These are phyloP conservation scores for Grosmannia huntii DNA, from an alignment of 2,329 filamentous ascomycete genomes.

Conservation along the genomic window DNA sequence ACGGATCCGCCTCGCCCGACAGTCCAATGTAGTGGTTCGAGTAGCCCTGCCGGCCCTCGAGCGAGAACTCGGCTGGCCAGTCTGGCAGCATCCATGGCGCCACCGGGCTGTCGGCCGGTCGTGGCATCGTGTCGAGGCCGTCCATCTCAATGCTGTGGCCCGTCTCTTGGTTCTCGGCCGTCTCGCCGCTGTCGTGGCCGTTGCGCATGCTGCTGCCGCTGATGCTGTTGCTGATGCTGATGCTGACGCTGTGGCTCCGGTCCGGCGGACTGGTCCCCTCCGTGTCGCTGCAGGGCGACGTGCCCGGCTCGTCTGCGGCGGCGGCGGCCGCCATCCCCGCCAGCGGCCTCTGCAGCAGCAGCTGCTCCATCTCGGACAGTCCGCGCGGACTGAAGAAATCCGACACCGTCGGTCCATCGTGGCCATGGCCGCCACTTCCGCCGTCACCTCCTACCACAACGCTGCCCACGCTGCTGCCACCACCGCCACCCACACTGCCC, in stretches of 20 bases:
- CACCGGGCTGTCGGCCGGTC: neutral
- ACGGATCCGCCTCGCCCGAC: slow-evolving; percentile 16
- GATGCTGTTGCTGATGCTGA: neutral
- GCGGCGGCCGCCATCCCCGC: neutral
- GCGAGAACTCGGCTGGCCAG: slow-evolving; percentile 11
- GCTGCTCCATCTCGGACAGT: neutral
- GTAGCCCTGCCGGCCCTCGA: slow-evolving; percentile 11
- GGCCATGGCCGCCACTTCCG: no score
- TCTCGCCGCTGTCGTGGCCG: neutral
- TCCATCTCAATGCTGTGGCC: neutral
- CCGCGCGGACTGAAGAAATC: slow-evolving; percentile 1
- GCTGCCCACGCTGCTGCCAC: neutral
- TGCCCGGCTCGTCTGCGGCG: neutral
- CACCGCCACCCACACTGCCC: neutral
- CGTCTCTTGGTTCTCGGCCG: neutral
- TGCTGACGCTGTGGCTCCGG: neutral
- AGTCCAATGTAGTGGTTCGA: slow-evolving; percentile 14
- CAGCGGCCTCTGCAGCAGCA: slow-evolving; percentile 2
- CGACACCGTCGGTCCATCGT: no score
- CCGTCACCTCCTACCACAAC: neutral
- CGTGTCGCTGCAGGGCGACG: neutral
- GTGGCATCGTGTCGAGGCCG: neutral
- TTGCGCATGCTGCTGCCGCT: neutral
- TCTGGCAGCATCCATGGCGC: neutral
- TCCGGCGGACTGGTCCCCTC: neutral